Conservation (phyloP, 371 early-diverging fungal species). For the Batkoa obscura region DNA sequence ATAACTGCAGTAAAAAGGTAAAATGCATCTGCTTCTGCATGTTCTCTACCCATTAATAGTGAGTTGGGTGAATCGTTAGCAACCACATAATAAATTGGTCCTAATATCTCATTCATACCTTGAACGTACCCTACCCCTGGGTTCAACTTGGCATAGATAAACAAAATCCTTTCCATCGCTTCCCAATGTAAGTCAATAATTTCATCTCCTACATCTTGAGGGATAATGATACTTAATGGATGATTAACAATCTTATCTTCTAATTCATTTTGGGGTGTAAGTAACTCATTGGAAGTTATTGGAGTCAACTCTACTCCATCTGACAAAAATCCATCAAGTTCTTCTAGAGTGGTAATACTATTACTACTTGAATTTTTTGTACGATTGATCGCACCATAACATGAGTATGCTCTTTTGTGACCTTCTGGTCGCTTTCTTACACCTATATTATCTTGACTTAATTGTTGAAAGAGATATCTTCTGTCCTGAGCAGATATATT, state of each 20-base stretch:
- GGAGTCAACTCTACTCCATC: background rate
- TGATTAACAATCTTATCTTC: background rate
- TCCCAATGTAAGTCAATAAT: slow-evolving; percentile 54
- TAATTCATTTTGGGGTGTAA: background rate
- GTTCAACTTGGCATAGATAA: slow-evolving; percentile 66
- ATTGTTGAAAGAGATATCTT: background rate
- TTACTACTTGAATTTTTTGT: background rate
- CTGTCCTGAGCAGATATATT: background rate
- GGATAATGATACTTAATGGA: too few species aligned
- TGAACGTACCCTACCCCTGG: slow-evolving; percentile 77
- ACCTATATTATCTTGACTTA: too few species aligned
- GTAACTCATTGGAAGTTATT: background rate
- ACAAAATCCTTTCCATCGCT: slow-evolving; percentile 60
- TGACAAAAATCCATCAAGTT: background rate
- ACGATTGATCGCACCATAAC: background rate
- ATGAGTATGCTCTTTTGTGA: background rate
- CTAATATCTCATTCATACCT: slow-evolving; percentile 81
- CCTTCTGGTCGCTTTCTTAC: background rate
- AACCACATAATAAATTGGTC: slow-evolving; percentile 65
- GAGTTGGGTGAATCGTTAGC: slow-evolving; percentile 29
- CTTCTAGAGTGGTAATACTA: background rate
- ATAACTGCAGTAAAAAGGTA: slow-evolving; percentile 53
- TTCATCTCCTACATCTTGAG: background rate
- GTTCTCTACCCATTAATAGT: slow-evolving; percentile 14
- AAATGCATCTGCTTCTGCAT: slow-evolving; percentile 77